A percentile compares a stretch with the other conserved stretches of the same genome.
Evolutionary conservation across 495 filamentous ascomycete genomes (phyloP).

Genomic region (Astrothelium subdiscretum): DNA sequence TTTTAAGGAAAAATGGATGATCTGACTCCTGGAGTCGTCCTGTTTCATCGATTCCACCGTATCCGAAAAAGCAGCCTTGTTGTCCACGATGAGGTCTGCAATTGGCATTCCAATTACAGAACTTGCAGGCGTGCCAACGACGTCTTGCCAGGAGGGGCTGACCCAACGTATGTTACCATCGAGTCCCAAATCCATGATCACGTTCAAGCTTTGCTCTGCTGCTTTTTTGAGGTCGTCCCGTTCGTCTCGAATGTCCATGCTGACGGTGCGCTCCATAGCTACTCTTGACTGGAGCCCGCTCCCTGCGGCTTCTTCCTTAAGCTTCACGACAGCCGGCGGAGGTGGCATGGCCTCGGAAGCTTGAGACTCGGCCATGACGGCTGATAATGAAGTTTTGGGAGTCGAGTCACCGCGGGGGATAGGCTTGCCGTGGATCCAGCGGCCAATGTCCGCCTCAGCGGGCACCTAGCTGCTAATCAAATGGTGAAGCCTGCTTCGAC

Average conservation of each 20-base stretch:
- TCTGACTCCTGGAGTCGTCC: constrained; percentile 86
- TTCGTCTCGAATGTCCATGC: constrained; percentile 62
- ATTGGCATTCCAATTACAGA: constrained; percentile 68
- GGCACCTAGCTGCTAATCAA: background rate
- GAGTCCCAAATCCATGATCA: constrained; percentile 84
- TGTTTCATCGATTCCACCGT: constrained; percentile 79
- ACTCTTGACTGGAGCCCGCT: constrained; percentile 30
- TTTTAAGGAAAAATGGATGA: constrained; percentile 70
- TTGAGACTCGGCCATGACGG: constrained; percentile 3
- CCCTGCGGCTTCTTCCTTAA: constrained; percentile 41
- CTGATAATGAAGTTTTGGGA: background rate
- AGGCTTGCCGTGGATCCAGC: background rate
- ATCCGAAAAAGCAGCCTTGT: constrained; percentile 65
- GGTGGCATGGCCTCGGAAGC: constrained; percentile 23
- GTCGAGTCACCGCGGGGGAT: background rate
- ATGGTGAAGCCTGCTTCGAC: background rate
- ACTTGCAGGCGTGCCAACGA: constrained; percentile 67
- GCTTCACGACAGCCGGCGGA: constrained; percentile 41
- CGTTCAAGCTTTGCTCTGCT: constrained; percentile 89
- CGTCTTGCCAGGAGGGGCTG: constrained; percentile 91
- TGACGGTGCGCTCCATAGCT: constrained; percentile 47
- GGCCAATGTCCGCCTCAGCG: background rate
- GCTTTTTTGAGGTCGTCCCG: constrained; percentile 87
- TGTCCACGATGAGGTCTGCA: constrained; percentile 66
- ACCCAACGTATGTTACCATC: constrained; percentile 88